Evolutionary conservation across 2,329 filamentous ascomycete genomes (phyloP).

Genomic region (Conoideocrella luteorostrata): DNA sequence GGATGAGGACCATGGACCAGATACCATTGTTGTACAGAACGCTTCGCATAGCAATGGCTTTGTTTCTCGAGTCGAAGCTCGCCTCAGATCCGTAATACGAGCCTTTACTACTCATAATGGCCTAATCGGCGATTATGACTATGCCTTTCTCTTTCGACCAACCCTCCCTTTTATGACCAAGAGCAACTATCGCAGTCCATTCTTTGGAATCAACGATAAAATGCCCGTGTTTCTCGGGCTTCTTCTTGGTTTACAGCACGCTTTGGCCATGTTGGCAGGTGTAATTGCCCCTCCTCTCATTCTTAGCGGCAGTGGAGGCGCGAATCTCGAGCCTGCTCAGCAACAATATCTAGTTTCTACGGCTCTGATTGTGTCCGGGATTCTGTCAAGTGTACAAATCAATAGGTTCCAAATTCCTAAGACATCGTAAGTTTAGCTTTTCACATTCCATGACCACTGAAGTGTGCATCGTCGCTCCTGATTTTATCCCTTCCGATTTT

Average conservation of each 20-base stretch:
- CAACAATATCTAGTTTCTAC: conserved; percentile 76
- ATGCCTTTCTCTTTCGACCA: conserved; percentile 76
- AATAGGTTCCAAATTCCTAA: conserved; percentile 66
- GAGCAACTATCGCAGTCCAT: conserved; percentile 51
- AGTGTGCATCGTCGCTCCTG: no score
- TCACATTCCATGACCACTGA: not conserved
- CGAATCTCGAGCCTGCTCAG: conserved; percentile 53
- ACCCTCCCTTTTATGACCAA: conserved; percentile 76
- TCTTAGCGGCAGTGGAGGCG: conserved; percentile 53
- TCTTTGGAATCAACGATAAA: conserved; percentile 75
- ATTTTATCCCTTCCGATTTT: no score
- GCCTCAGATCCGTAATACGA: conserved; percentile 21
- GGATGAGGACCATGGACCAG: conserved; percentile 51
- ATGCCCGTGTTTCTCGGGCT: conserved; percentile 71
- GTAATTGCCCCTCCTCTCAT: conserved; percentile 76
- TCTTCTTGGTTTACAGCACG: conserved; percentile 72
- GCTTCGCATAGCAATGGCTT: conserved; percentile 26
- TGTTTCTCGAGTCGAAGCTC: conserved; percentile 14
- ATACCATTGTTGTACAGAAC: conserved; percentile 38
- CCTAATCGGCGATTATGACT: conserved; percentile 81
- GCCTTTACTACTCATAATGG: conserved; percentile 58
- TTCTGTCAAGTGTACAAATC: conserved; percentile 71
- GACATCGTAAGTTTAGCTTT: conserved; percentile 43
- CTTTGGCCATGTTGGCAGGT: conserved; percentile 68
- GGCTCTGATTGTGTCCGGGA: conserved; percentile 70